These are phyloP conservation scores for Brassica napus DNA, from an alignment of 345 rosid species.

Conservation along the genomic window Da-Ae NC_063437.1:21306501-21307000, in stretches of 20 bases:
- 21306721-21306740: neutral
- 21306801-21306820: conserved; percentile 1
- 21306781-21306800: neutral
- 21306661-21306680: neutral
- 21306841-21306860: neutral
- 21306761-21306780: too few species aligned
- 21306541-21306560: neutral
- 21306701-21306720: neutral
- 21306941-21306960: conserved; percentile 64
- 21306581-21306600: too few species aligned
- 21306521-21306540: too few species aligned
- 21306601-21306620: too few species aligned
- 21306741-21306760: neutral
- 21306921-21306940: conserved; percentile 50
- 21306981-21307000: neutral
- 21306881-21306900: neutral
- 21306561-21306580: too few species aligned
- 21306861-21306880: neutral
- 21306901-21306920: neutral
- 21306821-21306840: neutral
- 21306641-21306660: too few species aligned
- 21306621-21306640: too few species aligned
- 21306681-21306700: neutral
- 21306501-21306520: too few species aligned
- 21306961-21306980: conserved; percentile 46